These are phyloP conservation scores for Stylosanthes scabra DNA, from an alignment of 331 rosid species.

Conservation along the genomic window DNA sequence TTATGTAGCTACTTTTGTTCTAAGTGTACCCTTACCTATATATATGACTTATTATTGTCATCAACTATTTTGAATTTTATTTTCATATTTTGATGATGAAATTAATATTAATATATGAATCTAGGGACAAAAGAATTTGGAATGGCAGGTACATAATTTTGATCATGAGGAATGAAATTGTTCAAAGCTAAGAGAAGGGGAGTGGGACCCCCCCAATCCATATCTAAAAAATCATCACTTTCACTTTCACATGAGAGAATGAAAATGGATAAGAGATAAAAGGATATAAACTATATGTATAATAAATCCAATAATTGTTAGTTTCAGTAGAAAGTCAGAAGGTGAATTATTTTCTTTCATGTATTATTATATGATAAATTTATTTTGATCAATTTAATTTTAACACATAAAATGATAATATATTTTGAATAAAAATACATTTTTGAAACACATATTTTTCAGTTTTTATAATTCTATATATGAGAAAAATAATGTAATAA, in stretches of 20 bases:
- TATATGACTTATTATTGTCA: slow-evolving; percentile 38
- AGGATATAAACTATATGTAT: neutral
- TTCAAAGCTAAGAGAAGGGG: slow-evolving; percentile 26
- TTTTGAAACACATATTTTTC: no score
- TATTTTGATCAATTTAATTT: no score
- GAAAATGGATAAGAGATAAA: slow-evolving; percentile 22
- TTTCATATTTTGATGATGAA: slow-evolving; percentile 1
- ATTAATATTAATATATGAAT: neutral
- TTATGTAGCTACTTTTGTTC: slow-evolving; percentile 37
- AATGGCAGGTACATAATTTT: slow-evolving; percentile 36
- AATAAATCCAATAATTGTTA: no score
- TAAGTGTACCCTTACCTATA: slow-evolving; percentile 44
- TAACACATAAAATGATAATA: no score
- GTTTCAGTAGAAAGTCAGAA: no score
- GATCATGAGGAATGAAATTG: slow-evolving; percentile 43
- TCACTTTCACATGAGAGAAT: slow-evolving; percentile 41
- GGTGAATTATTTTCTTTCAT: no score
- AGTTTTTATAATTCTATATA: no score
- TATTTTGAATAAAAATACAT: no score
- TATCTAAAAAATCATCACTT: slow-evolving; percentile 24
- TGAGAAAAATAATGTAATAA: no score
- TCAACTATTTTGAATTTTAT: slow-evolving; percentile 12
- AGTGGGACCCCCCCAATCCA: slow-evolving; percentile 48
- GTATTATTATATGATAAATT: no score
- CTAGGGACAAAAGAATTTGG: slow-evolving; percentile 58